Evolutionary conservation across 805 yeast species (phyloP).

Genomic region (Yarrowia sp.): DNA sequence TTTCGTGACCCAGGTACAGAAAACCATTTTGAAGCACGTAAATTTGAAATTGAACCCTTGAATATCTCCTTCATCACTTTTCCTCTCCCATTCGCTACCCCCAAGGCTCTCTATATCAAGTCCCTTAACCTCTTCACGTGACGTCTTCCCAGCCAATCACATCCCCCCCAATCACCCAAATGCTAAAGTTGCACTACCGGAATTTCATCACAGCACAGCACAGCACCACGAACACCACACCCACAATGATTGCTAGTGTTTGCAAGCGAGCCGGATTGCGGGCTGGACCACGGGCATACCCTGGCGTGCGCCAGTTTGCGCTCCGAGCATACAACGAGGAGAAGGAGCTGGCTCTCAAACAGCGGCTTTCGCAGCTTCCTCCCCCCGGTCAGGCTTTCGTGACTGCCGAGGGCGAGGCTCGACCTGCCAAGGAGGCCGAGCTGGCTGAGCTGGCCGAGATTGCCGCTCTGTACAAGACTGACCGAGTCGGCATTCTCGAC

Average conservation of each 20-base stretch:
- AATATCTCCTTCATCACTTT: too few species aligned
- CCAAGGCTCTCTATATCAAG: background rate
- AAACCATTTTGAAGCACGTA: too few species aligned
- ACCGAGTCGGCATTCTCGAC: slow-evolving; percentile 52
- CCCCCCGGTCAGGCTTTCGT: slow-evolving; percentile 63
- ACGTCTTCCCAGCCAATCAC: slow-evolving; percentile 12
- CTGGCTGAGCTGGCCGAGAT: slow-evolving; percentile 66
- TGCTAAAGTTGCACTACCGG: slow-evolving; percentile 18
- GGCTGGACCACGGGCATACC: slow-evolving; percentile 9
- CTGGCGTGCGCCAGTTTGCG: slow-evolving; percentile 20
- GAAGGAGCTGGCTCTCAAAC: slow-evolving; percentile 50
- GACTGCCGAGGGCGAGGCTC: slow-evolving; percentile 70
- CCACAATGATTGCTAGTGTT: slow-evolving; percentile 22
- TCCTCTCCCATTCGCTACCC: background rate
- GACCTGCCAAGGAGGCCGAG: slow-evolving; percentile 67
- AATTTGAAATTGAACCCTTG: background rate
- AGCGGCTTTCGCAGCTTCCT: slow-evolving; percentile 59
- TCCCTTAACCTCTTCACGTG: slow-evolving; percentile 8
- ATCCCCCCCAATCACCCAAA: slow-evolving; percentile 22
- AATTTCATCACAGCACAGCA: slow-evolving; percentile 21
- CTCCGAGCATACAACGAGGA: slow-evolving; percentile 45
- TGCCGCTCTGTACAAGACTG: slow-evolving; percentile 54
- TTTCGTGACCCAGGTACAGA: too few species aligned
- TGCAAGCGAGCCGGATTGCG: slow-evolving; percentile 19
- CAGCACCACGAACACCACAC: slow-evolving; percentile 14